phyloP scores from a whole-genome alignment of 2,329 filamentous ascomycete species.

The Alternaria brassicicola region DNA sequence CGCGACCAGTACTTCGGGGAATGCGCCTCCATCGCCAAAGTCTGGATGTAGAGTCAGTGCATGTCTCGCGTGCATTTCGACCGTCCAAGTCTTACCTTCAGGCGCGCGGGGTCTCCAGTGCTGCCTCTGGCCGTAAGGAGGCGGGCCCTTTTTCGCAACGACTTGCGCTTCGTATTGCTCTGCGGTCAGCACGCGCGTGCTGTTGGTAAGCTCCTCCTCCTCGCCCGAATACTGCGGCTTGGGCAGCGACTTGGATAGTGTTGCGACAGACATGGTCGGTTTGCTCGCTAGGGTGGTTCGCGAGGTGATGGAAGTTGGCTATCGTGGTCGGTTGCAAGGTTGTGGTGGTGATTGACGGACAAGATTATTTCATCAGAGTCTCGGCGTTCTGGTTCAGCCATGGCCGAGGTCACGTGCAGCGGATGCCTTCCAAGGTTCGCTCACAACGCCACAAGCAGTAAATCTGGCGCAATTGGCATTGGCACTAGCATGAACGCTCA shows the following conservation, averaged over 20 bases:
- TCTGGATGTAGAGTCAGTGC: constrained; percentile 54
- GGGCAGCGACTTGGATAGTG: constrained; percentile 79
- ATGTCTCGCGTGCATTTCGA: background rate
- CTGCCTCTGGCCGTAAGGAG: constrained; percentile 82
- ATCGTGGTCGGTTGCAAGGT: constrained; percentile 1
- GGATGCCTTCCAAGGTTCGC: background rate
- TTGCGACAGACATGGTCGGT: constrained; percentile 53
- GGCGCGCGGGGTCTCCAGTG: constrained; percentile 89
- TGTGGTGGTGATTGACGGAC: constrained; percentile 5
- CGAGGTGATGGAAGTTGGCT: constrained; percentile 3
- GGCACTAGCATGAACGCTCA: background rate
- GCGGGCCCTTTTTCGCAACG: constrained; percentile 75
- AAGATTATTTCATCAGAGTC: constrained; percentile 16
- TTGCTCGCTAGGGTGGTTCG: background rate
- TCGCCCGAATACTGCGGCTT: constrained; percentile 91
- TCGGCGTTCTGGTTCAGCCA: constrained; percentile 10
- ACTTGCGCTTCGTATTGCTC: constrained; percentile 86
- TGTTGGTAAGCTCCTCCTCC: constrained; percentile 81
- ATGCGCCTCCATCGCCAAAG: constrained; percentile 94
- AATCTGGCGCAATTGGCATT: background rate
- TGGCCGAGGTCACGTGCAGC: constrained; percentile 16
- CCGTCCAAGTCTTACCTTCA: constrained; percentile 54
- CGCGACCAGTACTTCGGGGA: constrained; percentile 89
- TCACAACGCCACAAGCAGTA: background rate
- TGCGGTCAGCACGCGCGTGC: constrained; percentile 80